Evolutionary conservation across 352 stramenopile genomes (phyloP).

Genomic region (Pythium brachiatum): DNA sequence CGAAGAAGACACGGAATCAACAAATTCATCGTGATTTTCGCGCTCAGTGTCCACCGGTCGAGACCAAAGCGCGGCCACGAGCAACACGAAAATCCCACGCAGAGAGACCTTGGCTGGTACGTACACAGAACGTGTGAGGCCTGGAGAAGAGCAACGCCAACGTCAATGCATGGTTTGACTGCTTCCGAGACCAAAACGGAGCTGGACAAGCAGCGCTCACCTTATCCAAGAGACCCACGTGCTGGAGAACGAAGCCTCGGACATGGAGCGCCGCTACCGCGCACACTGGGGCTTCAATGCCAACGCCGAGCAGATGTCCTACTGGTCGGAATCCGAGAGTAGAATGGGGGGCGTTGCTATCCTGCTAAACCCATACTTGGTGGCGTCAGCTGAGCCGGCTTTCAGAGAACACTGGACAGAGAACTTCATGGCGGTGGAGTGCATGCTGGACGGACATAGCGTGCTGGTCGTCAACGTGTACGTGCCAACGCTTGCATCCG

Average conservation of each 20-base stretch:
- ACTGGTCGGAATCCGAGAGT: background rate
- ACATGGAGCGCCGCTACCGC: background rate
- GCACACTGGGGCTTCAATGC: constrained; percentile 1
- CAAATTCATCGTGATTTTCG: no score
- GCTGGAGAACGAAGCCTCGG: background rate
- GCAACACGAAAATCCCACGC: no score
- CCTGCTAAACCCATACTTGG: constrained; percentile 6
- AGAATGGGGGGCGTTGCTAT: background rate
- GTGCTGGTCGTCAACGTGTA: constrained; percentile 7
- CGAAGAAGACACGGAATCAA: no score
- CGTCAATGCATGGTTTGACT: background rate
- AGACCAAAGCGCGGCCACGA: no score
- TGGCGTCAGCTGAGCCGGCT: background rate
- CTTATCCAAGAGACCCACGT: constrained; percentile 4
- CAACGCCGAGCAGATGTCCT: background rate
- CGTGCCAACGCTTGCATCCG: background rate
- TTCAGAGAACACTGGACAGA: background rate
- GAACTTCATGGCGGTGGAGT: background rate
- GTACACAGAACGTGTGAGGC: constrained; percentile 3
- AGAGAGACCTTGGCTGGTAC: no score
- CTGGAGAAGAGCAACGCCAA: background rate
- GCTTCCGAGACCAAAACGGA: background rate
- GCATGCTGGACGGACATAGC: background rate
- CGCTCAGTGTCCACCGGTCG: no score
- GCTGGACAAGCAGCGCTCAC: background rate